A percentile compares a stretch with the other conserved stretches of the same genome.
phyloP scores from a whole-genome alignment of 495 filamentous ascomycete genomes.

The Aspergillus nidulans region DNA sequence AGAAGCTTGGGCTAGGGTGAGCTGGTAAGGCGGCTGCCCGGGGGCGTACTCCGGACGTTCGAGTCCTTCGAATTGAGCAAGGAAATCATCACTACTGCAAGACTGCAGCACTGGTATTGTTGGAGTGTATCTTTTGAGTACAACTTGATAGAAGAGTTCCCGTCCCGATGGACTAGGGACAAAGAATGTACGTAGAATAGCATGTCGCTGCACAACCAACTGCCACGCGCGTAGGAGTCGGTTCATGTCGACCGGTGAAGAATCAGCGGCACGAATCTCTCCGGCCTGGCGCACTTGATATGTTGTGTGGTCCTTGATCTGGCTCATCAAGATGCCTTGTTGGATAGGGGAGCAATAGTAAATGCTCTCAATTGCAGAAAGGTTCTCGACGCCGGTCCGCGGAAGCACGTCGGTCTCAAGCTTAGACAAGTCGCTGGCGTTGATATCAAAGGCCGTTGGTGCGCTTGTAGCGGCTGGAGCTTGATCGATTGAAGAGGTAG shows the following conservation, averaged over 20 bases:
- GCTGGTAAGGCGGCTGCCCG: slow-evolving; percentile 6
- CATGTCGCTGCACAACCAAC: slow-evolving; percentile 5
- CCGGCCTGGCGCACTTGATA: slow-evolving; percentile 11
- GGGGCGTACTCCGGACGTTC: neutral
- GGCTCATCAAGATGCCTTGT: slow-evolving; percentile 14
- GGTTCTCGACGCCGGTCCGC: neutral
- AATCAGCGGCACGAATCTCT: neutral
- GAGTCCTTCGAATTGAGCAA: neutral
- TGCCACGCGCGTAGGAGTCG: neutral
- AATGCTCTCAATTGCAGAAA: neutral
- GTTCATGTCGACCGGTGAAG: neutral
- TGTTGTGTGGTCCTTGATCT: slow-evolving; percentile 4
- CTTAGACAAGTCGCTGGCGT: neutral
- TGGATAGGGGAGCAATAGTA: slow-evolving; percentile 14
- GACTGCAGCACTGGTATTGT: neutral
- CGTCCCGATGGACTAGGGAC: slow-evolving; percentile 1
- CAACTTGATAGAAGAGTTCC: slow-evolving; percentile 9
- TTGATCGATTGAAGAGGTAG: neutral
- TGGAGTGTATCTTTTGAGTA: slow-evolving; percentile 1
- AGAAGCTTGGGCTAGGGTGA: neutral
- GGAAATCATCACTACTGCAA: neutral
- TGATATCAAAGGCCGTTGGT: neutral
- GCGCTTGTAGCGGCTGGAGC: neutral
- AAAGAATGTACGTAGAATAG: slow-evolving; percentile 10
- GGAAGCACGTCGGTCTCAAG: neutral